These are phyloP conservation scores for Parachaetomium inaequale DNA, from an alignment of 495 filamentous ascomycete species.

Conservation along the genomic window DNA sequence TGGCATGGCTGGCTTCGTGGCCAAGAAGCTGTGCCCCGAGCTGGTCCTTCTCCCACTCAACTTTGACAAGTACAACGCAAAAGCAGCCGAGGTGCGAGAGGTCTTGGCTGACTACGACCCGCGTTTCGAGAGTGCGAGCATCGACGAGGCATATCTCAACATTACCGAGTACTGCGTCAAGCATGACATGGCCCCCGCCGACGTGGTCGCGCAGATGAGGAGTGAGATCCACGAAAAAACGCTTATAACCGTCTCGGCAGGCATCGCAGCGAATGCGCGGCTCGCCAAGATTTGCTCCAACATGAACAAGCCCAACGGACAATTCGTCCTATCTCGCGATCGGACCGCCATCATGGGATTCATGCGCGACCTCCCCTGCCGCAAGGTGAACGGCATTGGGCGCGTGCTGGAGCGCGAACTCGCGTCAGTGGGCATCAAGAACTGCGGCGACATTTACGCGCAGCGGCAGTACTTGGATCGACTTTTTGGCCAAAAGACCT, in stretches of 20 bases:
- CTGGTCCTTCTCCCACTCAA: slow-evolving; percentile 79
- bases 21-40: slow-evolving; percentile 87
- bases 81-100: slow-evolving; percentile 81
- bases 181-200: slow-evolving; percentile 64
- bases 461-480: slow-evolving; percentile 65
- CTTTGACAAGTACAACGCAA: slow-evolving; percentile 86
- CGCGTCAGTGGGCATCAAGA: slow-evolving; percentile 79
- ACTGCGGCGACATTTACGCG: slow-evolving; percentile 81
- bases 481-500: slow-evolving; percentile 89
- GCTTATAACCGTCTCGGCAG: slow-evolving; percentile 86
- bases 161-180: slow-evolving; percentile 81
- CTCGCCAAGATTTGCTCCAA: slow-evolving; percentile 95
- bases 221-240: slow-evolving; percentile 71
- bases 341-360: slow-evolving; percentile 73
- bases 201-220: slow-evolving; percentile 71
- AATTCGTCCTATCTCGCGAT: slow-evolving; percentile 70
- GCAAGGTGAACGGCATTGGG: slow-evolving; percentile 92
- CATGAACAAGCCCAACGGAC: slow-evolving; percentile 93
- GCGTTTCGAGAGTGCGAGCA: slow-evolving; percentile 85
- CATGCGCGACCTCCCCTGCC: slow-evolving; percentile 74
- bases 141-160: slow-evolving; percentile 96
- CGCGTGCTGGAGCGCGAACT: slow-evolving; percentile 93
- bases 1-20: slow-evolving; percentile 95
- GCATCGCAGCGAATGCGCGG: slow-evolving; percentile 88
- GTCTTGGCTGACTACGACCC: slow-evolving; percentile 84